Base-by-base conservation (phyloP, 2,329 filamentous ascomycete species). In the Grosmannia serpens region DNA sequence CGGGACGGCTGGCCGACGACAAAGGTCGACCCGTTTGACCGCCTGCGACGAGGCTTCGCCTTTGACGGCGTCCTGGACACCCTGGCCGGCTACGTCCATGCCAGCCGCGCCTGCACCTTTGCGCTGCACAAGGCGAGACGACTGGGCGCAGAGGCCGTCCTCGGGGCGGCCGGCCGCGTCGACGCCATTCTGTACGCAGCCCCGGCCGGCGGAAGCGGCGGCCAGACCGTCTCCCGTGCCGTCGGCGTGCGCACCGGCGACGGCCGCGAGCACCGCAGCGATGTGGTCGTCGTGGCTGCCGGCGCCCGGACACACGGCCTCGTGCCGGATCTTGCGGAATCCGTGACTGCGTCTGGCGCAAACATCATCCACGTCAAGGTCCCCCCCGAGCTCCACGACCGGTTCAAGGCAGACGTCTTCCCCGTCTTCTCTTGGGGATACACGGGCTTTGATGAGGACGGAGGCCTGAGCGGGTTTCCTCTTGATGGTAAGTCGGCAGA, bases 61-160 rank as follows among this genome's bases (percentile, higher is more conserved):
- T 27, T 58, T 17, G 56, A 53, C 50, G 56, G 56, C 27, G 50
- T 58, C 24, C 35, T 58, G 9, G 56, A 59, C 53, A 38, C 29
- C 7, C 38, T 35, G 38, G 53, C 52, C 52, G 52, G 57, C 33
- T 55, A 44, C 35, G 27, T 58, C 26, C 56, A 35, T 31, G 56
- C 56, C 56, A 50, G 38, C 49, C 15, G 31, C 8, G 56, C 56
- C 38, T 49, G 51, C 41, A 41, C 47, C 2, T 52, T 41, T 52
- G 55, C 49, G 13, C 55, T 57, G 47, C 46, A 20, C 47, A 38
- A 38, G 35, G 22, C 35, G 8, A 33, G 24, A 5, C 33, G 9
- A 1, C 52, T 54, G n/a, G 52, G 52, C 22, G 52, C 33, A 4
- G 17, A 22, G 11, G 5, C 22, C n/a, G 52, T 54, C 11, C n/a